Percentiles rank a stretch among this genome's conserved stretches.
phyloP scores from a whole-genome alignment of 2,329 filamentous ascomycete genomes.

The Diaporthe batatas region DNA sequence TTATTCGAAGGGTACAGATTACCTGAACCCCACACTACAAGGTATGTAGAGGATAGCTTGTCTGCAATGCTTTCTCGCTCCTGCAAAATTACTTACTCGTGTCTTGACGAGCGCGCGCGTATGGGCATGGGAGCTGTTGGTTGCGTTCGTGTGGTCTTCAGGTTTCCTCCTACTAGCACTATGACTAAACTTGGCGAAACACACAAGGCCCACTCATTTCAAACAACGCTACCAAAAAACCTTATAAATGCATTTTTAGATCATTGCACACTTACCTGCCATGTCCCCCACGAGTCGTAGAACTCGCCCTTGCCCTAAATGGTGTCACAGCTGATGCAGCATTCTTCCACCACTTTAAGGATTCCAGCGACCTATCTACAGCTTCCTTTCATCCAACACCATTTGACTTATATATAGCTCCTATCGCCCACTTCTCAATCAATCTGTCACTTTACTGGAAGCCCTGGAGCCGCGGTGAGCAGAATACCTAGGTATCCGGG shows the following conservation, averaged over 20 bases:
- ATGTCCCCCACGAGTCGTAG: neutral
- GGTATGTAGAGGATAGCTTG: neutral
- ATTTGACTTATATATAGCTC: neutral
- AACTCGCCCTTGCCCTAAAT: too few relatives aligned
- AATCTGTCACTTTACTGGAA: too few relatives aligned
- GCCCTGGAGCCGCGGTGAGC: too few relatives aligned
- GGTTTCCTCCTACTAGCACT: neutral
- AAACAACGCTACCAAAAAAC: conserved; percentile 18
- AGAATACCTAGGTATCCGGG: neutral
- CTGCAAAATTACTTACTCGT: neutral
- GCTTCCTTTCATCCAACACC: neutral
- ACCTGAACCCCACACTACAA: neutral
- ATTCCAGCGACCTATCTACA: neutral
- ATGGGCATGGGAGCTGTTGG: neutral
- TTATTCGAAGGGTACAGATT: conserved; percentile 22
- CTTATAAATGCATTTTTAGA: conserved; percentile 6
- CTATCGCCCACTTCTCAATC: neutral
- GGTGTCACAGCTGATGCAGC: neutral
- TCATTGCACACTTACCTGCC: neutral
- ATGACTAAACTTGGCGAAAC: conserved; percentile 10
- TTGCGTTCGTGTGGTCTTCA: neutral
- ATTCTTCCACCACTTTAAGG: neutral
- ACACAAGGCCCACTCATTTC: conserved; percentile 7
- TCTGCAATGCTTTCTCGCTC: neutral
- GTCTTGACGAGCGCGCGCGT: neutral